A percentile compares a stretch with the other conserved stretches of the same genome.
These are phyloP conservation scores for Plasmodium malariae DNA, from an alignment of 169 alveolate species.

Conservation along the genomic window DNA sequence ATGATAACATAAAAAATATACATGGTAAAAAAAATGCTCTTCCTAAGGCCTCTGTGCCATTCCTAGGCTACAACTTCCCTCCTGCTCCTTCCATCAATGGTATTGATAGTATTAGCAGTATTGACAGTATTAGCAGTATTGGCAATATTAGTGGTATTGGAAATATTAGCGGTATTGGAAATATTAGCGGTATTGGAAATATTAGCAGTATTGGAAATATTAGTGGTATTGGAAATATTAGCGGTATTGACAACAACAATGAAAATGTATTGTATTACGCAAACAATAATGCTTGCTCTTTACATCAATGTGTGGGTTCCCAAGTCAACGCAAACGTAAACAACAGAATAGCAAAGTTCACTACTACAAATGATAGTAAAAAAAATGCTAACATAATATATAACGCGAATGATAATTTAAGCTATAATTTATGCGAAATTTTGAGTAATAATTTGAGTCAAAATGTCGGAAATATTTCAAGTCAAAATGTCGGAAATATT, in stretches of 20 bases:
- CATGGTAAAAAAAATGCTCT: not conserved
- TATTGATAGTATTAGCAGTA: no score
- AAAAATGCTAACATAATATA: conserved; percentile 13
- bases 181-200: no score
- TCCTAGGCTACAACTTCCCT: conserved; percentile 1
- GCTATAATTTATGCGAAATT: not conserved
- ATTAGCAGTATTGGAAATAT: no score
- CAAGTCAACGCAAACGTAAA: conserved; percentile 24
- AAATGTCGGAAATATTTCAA: no score
- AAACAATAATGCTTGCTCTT: not conserved
- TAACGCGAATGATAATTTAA: conserved; percentile 15
- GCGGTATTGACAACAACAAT: no score
- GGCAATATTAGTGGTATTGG: no score
- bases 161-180: no score
- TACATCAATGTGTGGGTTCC: conserved; percentile 32
- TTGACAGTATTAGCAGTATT: no score
- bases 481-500: not conserved
- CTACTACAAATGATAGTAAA: conserved; percentile 5
- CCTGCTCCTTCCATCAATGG: no score
- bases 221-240: no score
- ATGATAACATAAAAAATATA: conserved; percentile 13
- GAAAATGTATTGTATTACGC: not conserved
- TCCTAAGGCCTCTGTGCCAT: conserved; percentile 5
- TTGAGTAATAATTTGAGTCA: not conserved
- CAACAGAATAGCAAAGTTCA: not conserved